A percentile compares a stretch with the other conserved stretches of the same genome.
These are phyloP conservation scores for Torrubiella hemipterigena DNA, from an alignment of 2,329 filamentous ascomycete species.

Conservation along the genomic window DNA sequence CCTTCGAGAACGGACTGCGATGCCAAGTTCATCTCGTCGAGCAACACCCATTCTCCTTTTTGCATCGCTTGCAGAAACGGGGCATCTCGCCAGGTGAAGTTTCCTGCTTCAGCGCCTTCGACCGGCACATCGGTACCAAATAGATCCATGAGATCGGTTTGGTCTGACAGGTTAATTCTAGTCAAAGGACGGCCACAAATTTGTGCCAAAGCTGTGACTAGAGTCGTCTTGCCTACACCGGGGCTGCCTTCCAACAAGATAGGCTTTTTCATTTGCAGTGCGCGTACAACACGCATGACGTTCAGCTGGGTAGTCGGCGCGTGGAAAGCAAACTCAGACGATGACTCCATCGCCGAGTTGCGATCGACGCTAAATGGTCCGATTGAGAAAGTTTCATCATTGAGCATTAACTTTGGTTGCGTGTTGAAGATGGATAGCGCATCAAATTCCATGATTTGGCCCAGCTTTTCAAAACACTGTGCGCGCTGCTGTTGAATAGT, in stretches of 20 bases:
- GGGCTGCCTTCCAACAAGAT: slow-evolving; percentile 92
- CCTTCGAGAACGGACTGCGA: slow-evolving; percentile 95
- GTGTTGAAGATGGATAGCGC: slow-evolving; percentile 53
- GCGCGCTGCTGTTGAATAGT: slow-evolving; percentile 60
- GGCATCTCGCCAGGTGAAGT: slow-evolving; percentile 91
- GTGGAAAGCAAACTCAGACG: slow-evolving; percentile 50
- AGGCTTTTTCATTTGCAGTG: slow-evolving; percentile 78
- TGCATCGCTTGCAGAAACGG: slow-evolving; percentile 97
- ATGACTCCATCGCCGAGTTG: slow-evolving; percentile 23
- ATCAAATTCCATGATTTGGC: slow-evolving; percentile 51
- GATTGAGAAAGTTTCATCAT: slow-evolving; percentile 43
- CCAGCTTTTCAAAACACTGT: slow-evolving; percentile 61
- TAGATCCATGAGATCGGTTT: slow-evolving; percentile 94
- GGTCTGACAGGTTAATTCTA: slow-evolving; percentile 92
- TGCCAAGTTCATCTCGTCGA: slow-evolving; percentile 98
- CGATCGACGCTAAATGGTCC: slow-evolving; percentile 62
- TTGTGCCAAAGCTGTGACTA: slow-evolving; percentile 74
- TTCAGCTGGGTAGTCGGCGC: slow-evolving; percentile 86
- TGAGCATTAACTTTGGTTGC: slow-evolving; percentile 44
- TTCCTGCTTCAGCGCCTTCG: slow-evolving; percentile 80
- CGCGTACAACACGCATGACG: slow-evolving; percentile 80
- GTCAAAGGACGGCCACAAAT: slow-evolving; percentile 74
- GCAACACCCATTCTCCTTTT: slow-evolving; percentile 85
- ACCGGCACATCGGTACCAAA: slow-evolving; percentile 95
- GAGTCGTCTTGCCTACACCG: slow-evolving; percentile 94